A percentile compares a stretch with the other conserved stretches of the same genome.
Conservation (phyloP, 345 rosid genomes). For the Eucalyptus caleyi region DNA sequence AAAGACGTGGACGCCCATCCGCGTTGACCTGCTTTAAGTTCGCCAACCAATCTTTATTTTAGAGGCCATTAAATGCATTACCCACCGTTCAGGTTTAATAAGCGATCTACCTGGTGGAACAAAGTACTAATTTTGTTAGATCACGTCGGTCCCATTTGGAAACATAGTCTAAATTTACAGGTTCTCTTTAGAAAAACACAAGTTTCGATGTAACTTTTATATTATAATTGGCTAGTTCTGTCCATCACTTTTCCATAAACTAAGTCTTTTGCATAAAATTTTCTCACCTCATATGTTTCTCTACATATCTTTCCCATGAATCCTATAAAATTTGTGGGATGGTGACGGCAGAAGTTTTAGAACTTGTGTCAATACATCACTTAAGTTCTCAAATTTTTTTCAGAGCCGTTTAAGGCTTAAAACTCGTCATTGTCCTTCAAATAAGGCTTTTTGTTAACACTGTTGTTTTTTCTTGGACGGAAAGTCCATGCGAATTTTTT, state of each 20-base stretch:
- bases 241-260: neutral
- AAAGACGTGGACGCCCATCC: neutral
- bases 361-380: neutral
- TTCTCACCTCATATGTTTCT: neutral
- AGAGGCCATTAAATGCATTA: neutral
- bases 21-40: neutral
- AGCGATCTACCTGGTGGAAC: neutral
- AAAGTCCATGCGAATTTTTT: neutral
- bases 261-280: neutral
- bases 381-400: neutral
- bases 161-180: neutral
- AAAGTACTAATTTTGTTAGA: neutral
- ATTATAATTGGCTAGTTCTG: neutral
- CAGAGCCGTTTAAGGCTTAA: neutral
- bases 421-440: neutral
- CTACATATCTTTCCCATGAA: neutral
- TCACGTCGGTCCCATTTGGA: neutral
- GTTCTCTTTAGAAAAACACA: neutral
- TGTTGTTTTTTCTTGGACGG: neutral
- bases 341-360: neutral
- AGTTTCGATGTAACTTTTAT: neutral
- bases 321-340: neutral
- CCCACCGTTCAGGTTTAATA: neutral
- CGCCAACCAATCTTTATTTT: neutral
- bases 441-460: neutral